phyloP scores from a whole-genome alignment of 768 basidiomycete genomes.

The Naganishia vishniacii region DNA sequence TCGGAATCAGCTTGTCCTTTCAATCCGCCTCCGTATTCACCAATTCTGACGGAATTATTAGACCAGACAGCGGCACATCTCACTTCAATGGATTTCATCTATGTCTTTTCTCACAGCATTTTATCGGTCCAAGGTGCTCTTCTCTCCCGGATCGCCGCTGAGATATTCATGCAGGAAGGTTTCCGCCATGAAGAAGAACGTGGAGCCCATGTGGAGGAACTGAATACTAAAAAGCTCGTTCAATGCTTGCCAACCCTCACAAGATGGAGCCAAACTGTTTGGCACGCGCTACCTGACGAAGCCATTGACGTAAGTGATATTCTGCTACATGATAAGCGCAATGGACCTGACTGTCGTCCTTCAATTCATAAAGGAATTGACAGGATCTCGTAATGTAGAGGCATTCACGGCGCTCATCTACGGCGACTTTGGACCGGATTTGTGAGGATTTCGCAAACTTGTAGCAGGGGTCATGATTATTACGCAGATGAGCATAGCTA shows the following conservation, averaged over 20 bases:
- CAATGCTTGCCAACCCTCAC: slow-evolving; percentile 73
- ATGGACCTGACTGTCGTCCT: slow-evolving; percentile 6
- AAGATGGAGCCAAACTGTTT: slow-evolving; percentile 59
- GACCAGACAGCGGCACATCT: slow-evolving; percentile 64
- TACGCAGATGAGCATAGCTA: no score
- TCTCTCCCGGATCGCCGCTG: slow-evolving; percentile 58
- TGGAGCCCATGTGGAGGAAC: slow-evolving; percentile 31
- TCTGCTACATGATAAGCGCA: background rate
- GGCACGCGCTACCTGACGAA: slow-evolving; percentile 41
- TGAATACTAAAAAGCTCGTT: slow-evolving; percentile 59
- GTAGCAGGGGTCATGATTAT: background rate
- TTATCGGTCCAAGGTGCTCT: slow-evolving; percentile 65
- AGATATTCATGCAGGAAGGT: slow-evolving; percentile 56
- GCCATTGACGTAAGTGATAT: slow-evolving; percentile 40
- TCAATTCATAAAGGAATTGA: slow-evolving; percentile 27
- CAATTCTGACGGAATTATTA: slow-evolving; percentile 61
- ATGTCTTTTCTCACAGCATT: slow-evolving; percentile 66
- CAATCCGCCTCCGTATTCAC: slow-evolving; percentile 48
- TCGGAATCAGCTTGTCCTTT: slow-evolving; percentile 37
- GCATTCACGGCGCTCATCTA: slow-evolving; percentile 44
- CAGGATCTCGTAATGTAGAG: slow-evolving; percentile 37
- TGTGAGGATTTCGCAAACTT: background rate
- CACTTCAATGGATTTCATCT: slow-evolving; percentile 63
- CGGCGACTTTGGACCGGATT: slow-evolving; percentile 37
- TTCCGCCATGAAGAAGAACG: slow-evolving; percentile 45